phyloP scores from a whole-genome alignment of 1,139 yeast species.

The Saccharomyces hybrid region DNA sequence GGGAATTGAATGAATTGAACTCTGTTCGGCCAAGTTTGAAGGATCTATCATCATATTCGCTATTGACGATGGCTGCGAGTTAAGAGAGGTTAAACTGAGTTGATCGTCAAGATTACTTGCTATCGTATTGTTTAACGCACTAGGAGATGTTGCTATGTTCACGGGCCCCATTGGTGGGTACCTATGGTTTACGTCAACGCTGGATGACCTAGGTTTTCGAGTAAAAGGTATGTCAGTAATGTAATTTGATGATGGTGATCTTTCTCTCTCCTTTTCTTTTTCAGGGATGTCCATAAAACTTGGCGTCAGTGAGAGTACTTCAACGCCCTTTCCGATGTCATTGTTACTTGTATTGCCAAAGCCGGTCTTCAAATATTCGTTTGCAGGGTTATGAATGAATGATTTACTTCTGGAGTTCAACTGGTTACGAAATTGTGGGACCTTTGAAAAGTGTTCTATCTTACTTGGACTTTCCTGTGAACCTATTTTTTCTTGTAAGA shows the following conservation, averaged over 20 bases:
- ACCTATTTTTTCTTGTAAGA: conserved; percentile 16
- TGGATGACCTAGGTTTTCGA: conserved; percentile 21
- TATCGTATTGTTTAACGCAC: conserved; percentile 14
- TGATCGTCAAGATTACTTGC: conserved; percentile 13
- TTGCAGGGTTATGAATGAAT: conserved; percentile 4
- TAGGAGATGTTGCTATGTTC: conserved; percentile 5
- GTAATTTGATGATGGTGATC: neutral
- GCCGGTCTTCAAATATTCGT: conserved; percentile 10
- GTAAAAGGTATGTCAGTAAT: neutral
- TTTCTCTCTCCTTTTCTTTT: neutral
- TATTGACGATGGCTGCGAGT: conserved; percentile 13
- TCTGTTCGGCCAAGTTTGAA: conserved; percentile 4
- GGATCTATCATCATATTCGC: conserved; percentile 6
- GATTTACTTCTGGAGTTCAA: neutral
- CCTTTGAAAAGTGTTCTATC: conserved; percentile 5
- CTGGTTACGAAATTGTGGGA: neutral
- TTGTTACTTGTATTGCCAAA: conserved; percentile 17
- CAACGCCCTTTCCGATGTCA: conserved; percentile 29
- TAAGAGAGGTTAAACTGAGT: conserved; percentile 10
- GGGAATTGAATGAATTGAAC: neutral
- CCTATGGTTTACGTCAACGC: conserved; percentile 25
- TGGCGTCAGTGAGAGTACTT: conserved; percentile 35
- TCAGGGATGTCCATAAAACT: conserved; percentile 35
- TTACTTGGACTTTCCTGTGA: conserved; percentile 2
- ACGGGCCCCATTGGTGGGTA: conserved; percentile 7